Percentiles rank a stretch among this genome's conserved stretches.
These are phyloP conservation scores for Lactarius sanguifluus DNA, from an alignment of 768 basidiomycete genomes.

Conservation along the genomic window DNA sequence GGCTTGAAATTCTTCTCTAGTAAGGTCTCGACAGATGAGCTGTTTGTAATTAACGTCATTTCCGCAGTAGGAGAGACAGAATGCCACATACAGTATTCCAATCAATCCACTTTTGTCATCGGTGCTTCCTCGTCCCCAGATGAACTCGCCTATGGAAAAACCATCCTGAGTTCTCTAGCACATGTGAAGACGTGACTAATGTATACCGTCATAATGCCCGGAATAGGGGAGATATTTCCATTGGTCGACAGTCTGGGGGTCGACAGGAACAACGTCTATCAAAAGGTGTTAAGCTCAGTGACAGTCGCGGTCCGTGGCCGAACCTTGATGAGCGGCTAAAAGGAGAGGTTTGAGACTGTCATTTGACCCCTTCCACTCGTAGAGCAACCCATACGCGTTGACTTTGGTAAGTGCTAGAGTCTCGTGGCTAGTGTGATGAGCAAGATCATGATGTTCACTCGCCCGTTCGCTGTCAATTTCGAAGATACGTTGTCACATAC, in stretches of 20 bases:
- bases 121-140: constrained; percentile 38
- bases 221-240: constrained; percentile 67
- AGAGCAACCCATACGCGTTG: constrained; percentile 62
- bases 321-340: constrained; percentile 54
- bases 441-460: too few species aligned
- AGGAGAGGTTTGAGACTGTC: constrained; percentile 53
- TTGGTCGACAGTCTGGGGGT: constrained; percentile 49
- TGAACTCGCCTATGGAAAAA: constrained; percentile 29
- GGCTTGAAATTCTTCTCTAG: constrained; percentile 48
- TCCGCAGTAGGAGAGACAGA: not conserved
- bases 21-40: constrained; percentile 48
- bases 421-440: constrained; percentile 41
- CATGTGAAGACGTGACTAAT: not conserved
- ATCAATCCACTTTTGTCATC: constrained; percentile 40
- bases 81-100: constrained; percentile 33
- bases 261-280: constrained; percentile 73
- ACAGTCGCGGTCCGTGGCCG: not conserved
- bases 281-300: not conserved
- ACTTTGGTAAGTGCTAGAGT: constrained; percentile 54
- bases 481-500: constrained; percentile 37
- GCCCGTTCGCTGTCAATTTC: too few species aligned
- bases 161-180: not conserved
- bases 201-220: constrained; percentile 38
- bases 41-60: constrained; percentile 15
- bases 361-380: constrained; percentile 56